phyloP scores from a whole-genome alignment of 2,329 filamentous ascomycete species.

The Beauveria caledonica region DNA sequence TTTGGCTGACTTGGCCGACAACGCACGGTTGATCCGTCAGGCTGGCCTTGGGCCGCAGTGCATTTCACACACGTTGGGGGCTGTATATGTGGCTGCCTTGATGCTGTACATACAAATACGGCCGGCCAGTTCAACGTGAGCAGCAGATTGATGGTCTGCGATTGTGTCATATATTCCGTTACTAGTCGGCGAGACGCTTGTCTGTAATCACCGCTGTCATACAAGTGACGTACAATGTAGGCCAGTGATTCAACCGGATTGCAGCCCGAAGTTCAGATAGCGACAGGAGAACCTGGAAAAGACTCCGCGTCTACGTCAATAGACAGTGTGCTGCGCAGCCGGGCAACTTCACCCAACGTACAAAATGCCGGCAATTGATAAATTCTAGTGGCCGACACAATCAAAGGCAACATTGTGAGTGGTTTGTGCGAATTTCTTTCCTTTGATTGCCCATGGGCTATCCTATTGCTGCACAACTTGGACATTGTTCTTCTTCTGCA shows the following conservation, averaged over 20 bases:
- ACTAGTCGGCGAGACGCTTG: background rate
- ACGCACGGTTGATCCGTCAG: conserved; percentile 1
- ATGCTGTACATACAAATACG: background rate
- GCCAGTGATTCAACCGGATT: background rate
- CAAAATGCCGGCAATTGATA: no score
- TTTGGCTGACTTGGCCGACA: background rate
- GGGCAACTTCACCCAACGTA: background rate
- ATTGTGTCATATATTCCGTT: background rate
- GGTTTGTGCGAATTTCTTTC: conserved; percentile 15
- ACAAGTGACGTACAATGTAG: background rate
- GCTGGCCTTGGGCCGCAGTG: conserved; percentile 10
- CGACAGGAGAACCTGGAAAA: background rate
- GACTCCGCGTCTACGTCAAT: background rate
- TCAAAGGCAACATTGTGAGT: background rate
- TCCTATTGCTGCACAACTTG: conserved; percentile 71
- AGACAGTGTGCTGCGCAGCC: background rate
- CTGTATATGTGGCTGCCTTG: background rate
- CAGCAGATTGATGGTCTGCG: no score
- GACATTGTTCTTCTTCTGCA: conserved; percentile 81
- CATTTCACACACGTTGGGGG: conserved; percentile 3
- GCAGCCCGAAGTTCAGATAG: no score
- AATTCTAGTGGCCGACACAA: background rate
- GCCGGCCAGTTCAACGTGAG: background rate
- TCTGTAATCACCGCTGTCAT: background rate
- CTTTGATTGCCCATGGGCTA: conserved; percentile 16